phyloP scores from a whole-genome alignment of 2,329 filamentous ascomycete genomes.

The Oidium heveae region DNA sequence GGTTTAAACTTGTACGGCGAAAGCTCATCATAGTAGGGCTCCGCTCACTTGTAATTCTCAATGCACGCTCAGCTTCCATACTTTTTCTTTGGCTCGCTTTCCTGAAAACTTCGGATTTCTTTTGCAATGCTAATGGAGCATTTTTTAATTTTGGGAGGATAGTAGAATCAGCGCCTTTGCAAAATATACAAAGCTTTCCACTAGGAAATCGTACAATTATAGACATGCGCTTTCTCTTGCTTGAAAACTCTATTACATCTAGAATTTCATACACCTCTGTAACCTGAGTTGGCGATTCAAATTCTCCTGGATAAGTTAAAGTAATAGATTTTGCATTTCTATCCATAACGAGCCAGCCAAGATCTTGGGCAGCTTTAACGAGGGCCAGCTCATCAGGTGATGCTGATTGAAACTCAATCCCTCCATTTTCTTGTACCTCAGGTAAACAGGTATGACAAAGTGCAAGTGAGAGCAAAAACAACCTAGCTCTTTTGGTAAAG shows the following conservation, averaged over 20 bases:
- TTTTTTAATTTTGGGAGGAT: constrained; percentile 56
- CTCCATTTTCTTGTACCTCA: constrained; percentile 41
- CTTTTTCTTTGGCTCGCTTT: constrained; percentile 33
- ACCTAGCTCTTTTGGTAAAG: constrained; percentile 54
- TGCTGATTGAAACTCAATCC: constrained; percentile 62
- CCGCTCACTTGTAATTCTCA: constrained; percentile 26
- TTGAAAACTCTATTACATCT: constrained; percentile 78
- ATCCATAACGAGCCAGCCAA: constrained; percentile 56
- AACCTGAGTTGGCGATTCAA: constrained; percentile 6
- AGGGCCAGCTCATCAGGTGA: constrained; percentile 79
- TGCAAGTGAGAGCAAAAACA: constrained; percentile 65
- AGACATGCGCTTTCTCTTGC: constrained; percentile 74
- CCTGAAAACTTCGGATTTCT: constrained; percentile 31
- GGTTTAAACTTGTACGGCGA: constrained; percentile 7
- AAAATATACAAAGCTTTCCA: constrained; percentile 56
- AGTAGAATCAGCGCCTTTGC: constrained; percentile 73
- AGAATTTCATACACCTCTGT: constrained; percentile 50
- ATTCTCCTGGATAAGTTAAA: constrained; percentile 14
- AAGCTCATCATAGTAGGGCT: constrained; percentile 12
- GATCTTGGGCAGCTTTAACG: constrained; percentile 60
- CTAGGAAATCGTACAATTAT: constrained; percentile 67
- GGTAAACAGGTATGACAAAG: constrained; percentile 82
- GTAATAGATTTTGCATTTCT: constrained; percentile 46
- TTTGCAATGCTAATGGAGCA: constrained; percentile 49
- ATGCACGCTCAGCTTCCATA: constrained; percentile 29